These are phyloP conservation scores for Leccinum barrowsii DNA, from an alignment of 768 basidiomycete genomes.

Conservation along the genomic window DNA sequence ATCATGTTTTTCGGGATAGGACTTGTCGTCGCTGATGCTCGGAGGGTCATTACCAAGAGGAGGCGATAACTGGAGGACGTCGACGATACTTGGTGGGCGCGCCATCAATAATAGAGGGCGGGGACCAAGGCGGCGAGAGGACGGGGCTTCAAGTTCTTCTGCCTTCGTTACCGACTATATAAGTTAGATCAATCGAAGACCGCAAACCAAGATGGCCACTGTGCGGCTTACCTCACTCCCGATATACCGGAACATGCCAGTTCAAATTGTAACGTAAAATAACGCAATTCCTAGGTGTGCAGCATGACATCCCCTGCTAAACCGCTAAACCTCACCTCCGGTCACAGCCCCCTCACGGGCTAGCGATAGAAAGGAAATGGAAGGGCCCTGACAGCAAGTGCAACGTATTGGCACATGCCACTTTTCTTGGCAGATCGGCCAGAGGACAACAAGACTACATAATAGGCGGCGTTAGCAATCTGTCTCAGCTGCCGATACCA, in stretches of 20 bases:
- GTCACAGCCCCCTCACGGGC: neutral
- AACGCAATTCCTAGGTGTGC: neutral
- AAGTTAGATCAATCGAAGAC: no score
- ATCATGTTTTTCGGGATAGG: slow-evolving; percentile 32
- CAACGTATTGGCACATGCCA: no score
- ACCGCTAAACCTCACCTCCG: neutral
- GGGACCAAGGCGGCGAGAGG: neutral
- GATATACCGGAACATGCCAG: neutral
- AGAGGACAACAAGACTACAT: no score
- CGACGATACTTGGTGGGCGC: neutral
- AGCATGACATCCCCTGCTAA: no score
- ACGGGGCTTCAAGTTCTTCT: neutral
- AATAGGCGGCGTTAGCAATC: no score
- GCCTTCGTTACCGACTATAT: neutral
- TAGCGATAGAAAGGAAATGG: neutral
- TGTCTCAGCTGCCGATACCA: neutral
- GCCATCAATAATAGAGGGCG: slow-evolving; percentile 7
- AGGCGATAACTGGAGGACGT: neutral
- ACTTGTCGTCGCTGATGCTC: slow-evolving; percentile 18
- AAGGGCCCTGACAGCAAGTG: no score
- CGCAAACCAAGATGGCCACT: neutral
- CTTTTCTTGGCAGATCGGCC: no score
- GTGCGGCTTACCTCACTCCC: neutral
- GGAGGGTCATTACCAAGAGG: slow-evolving; percentile 1
- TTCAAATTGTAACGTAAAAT: neutral